Evolutionary conservation across 164 flowering plant species (phyloP).

Genomic region (Nelumbo lutea): DNA sequence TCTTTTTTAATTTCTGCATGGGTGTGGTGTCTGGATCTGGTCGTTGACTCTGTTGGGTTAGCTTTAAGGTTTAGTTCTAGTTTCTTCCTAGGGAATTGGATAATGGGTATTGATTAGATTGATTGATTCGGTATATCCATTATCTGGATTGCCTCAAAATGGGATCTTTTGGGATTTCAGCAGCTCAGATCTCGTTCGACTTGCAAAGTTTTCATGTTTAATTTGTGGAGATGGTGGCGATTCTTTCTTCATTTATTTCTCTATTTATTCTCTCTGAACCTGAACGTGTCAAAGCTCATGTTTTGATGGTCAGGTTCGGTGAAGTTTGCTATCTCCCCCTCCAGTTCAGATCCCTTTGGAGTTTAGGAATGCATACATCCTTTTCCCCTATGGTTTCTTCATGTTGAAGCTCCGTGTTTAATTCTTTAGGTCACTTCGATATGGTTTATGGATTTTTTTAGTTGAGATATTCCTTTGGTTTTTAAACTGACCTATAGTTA

Average conservation of each 20-base stretch:
- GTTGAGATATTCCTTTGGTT: slow-evolving; percentile 9
- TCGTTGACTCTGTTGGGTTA: background rate
- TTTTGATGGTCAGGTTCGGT: slow-evolving; percentile 5
- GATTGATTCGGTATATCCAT: background rate
- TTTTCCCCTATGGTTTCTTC: background rate
- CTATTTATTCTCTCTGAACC: background rate
- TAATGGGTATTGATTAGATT: slow-evolving; percentile 5
- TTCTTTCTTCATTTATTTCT: background rate
- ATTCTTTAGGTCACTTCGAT: background rate
- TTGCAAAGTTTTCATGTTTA: background rate
- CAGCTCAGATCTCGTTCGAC: slow-evolving; percentile 6
- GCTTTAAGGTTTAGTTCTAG: slow-evolving; percentile 6
- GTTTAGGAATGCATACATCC: background rate
- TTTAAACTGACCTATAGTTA: background rate
- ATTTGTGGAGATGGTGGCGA: background rate
- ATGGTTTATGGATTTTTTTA: background rate
- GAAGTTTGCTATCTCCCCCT: background rate
- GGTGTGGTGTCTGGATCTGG: slow-evolving; percentile 15
- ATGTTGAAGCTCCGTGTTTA: slow-evolving; percentile 5
- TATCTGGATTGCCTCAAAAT: background rate
- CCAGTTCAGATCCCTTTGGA: background rate
- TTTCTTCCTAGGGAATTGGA: background rate
- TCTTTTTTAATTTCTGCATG: background rate
- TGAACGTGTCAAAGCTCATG: background rate
- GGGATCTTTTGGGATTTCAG: background rate